Evolutionary conservation across 2,329 filamentous ascomycete genomes (phyloP).

Genomic region (Fusarium oxysporum): DNA sequence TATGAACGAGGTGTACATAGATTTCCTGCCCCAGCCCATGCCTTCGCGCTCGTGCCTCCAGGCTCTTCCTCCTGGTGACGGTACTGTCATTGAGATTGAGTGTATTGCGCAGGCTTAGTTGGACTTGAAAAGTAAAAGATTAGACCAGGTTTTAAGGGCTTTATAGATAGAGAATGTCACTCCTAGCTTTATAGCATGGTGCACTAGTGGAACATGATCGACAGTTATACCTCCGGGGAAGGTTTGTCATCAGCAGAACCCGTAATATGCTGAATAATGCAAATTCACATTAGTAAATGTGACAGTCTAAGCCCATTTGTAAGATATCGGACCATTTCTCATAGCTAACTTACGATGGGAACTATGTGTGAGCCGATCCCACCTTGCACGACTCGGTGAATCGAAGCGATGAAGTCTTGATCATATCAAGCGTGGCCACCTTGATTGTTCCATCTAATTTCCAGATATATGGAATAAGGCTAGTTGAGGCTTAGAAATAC

Average conservation of each 20-base stretch:
- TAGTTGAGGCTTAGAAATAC: neutral
- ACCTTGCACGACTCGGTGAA: neutral
- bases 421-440: rapidly evolving
- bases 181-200: neutral
- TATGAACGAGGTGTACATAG: constrained; percentile 62
- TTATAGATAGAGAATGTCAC: neutral
- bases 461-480: rapidly evolving
- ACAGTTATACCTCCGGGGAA: rapidly evolving
- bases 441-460: neutral
- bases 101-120: constrained; percentile 55
- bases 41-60: constrained; percentile 56
- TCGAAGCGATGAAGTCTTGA: neutral
- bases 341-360: neutral
- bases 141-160: rapidly evolving
- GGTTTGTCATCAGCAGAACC: neutral
- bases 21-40: constrained; percentile 56
- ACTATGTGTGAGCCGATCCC: neutral
- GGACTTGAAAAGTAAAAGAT: rapidly evolving
- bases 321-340: neutral
- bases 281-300: neutral
- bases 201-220: too few relatives aligned
- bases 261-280: neutral
- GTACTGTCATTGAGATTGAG: constrained; percentile 58
- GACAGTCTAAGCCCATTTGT: too few relatives aligned
- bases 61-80: constrained; percentile 53